Conservation (phyloP, 2,329 filamentous ascomycete genomes). For the Dactylonectria estremocensis region DNA sequence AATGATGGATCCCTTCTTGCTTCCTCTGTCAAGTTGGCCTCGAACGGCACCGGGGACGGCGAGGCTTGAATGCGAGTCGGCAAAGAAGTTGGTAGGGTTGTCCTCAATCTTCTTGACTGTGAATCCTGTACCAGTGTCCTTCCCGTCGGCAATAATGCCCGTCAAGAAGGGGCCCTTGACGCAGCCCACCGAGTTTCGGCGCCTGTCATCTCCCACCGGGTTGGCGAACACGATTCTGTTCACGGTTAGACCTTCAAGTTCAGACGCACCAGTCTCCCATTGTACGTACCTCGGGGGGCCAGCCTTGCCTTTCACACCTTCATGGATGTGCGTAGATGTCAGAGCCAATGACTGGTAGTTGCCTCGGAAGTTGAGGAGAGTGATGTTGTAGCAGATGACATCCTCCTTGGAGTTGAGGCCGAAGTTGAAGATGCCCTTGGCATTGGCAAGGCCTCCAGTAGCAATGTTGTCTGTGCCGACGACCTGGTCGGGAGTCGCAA, state of each 20-base stretch:
- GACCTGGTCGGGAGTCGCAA: conserved; percentile 66
- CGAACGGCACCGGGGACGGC: conserved; percentile 67
- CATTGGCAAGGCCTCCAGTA: conserved; percentile 60
- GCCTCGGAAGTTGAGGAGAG: conserved; percentile 63
- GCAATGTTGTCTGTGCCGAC: conserved; percentile 57
- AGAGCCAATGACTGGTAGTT: conserved; percentile 65
- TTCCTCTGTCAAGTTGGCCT: conserved; percentile 60
- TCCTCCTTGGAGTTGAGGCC: conserved; percentile 65
- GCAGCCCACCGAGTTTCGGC: conserved; percentile 59
- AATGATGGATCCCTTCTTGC: not conserved
- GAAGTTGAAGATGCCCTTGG: conserved; percentile 65
- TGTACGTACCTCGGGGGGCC: conserved; percentile 63
- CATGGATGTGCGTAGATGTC: conserved; percentile 70
- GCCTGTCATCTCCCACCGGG: conserved; percentile 56
- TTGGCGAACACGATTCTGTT: conserved; percentile 63
- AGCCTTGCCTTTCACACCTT: conserved; percentile 60
- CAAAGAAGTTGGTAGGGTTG: conserved; percentile 66
- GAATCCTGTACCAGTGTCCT: conserved; percentile 61
- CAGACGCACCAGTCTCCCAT: conserved; percentile 14
- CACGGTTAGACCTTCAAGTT: conserved; percentile 32
- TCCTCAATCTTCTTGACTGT: conserved; percentile 65
- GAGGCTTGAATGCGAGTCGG: conserved; percentile 66
- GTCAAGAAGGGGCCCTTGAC: conserved; percentile 55
- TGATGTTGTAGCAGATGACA: conserved; percentile 66
- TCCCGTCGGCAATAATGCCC: conserved; percentile 48